A percentile compares a stretch with the other conserved stretches of the same genome.
Conservation (phyloP, 176 grass and related monocot species). For the Pontederia crassipes region DNA sequence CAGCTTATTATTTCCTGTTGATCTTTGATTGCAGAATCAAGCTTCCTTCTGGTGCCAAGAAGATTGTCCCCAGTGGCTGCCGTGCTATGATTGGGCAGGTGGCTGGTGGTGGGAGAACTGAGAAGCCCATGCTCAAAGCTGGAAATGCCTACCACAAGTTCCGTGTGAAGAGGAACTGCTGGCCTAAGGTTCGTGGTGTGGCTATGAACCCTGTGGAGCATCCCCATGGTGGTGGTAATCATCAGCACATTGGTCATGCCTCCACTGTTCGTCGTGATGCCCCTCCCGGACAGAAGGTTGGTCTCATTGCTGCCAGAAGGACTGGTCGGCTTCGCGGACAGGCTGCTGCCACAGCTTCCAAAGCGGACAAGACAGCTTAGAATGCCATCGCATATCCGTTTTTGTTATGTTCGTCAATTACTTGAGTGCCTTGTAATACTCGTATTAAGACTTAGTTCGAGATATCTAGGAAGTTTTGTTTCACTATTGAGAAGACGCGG, state of each 20-base stretch:
- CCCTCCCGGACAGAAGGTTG: slow-evolving; percentile 81
- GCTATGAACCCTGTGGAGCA: slow-evolving; percentile 97
- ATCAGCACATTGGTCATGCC: slow-evolving; percentile 93
- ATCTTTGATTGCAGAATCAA: slow-evolving; percentile 39
- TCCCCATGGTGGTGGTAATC: slow-evolving; percentile 96
- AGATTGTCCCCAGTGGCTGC: slow-evolving; percentile 74
- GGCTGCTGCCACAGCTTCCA: slow-evolving; percentile 66
- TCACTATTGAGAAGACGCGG: too few species aligned
- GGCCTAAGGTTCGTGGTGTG: slow-evolving; percentile 99
- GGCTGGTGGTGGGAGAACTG: slow-evolving; percentile 78
- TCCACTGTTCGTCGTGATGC: slow-evolving; percentile 82
- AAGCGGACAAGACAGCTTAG: slow-evolving; percentile 79
- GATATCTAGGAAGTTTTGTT: too few species aligned
- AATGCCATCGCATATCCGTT: neutral
- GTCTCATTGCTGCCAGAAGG: slow-evolving; percentile 89
- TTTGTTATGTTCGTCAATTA: too few species aligned
- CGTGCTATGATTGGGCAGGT: slow-evolving; percentile 93
- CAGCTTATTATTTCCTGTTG: neutral
- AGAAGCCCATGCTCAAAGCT: slow-evolving; percentile 79
- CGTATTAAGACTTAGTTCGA: too few species aligned
- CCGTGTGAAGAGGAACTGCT: slow-evolving; percentile 85
- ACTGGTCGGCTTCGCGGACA: slow-evolving; percentile 83
- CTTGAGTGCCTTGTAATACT: too few species aligned
- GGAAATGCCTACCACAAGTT: slow-evolving; percentile 95
- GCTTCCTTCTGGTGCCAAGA: slow-evolving; percentile 95